Percentiles rank a stretch among this genome's conserved stretches.
phyloP scores from a whole-genome alignment of 139 green algal species.

The Monoraphidium neglectum region DNA sequence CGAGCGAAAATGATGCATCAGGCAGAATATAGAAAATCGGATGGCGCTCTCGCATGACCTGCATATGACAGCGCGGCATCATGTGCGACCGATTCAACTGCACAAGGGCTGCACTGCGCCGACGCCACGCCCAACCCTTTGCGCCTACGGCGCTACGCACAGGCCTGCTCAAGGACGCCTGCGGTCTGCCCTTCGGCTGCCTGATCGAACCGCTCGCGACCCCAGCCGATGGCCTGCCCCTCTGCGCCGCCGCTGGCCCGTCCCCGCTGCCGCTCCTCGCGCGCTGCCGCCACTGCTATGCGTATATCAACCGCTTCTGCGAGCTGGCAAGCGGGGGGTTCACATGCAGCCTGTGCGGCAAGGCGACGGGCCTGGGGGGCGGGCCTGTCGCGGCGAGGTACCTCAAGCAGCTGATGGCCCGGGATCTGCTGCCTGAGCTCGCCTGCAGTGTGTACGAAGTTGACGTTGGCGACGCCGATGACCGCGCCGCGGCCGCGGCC shows the following conservation, averaged over 20 bases:
- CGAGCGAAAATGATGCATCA: too few relatives aligned
- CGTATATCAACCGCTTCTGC: conserved; percentile 72
- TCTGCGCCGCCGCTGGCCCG: background rate
- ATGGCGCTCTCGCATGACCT: too few relatives aligned
- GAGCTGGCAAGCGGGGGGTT: conserved; percentile 52
- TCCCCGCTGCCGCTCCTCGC: conserved; percentile 19
- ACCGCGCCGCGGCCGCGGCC: background rate
- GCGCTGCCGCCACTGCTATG: conserved; percentile 29
- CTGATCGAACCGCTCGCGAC: conserved; percentile 39
- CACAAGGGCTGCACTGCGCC: background rate
- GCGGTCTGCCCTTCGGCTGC: conserved; percentile 64
- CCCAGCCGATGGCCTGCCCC: background rate
- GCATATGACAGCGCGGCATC: too few relatives aligned
- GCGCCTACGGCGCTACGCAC: background rate
- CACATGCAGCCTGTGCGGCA: conserved; percentile 74
- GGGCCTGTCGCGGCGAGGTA: background rate
- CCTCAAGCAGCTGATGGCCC: conserved; percentile 5
- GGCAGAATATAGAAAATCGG: too few relatives aligned
- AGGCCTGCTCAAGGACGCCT: conserved; percentile 66
- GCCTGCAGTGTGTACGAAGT: conserved; percentile 52
- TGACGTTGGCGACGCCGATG: conserved; percentile 19
- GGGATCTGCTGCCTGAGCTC: conserved; percentile 65
- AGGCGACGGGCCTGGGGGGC: conserved; percentile 38
- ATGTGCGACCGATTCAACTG: too few relatives aligned
- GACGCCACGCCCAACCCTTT: background rate